Evolutionary conservation across 2,329 filamentous ascomycete species (phyloP).

Genomic region (Stylonectria norvegica): DNA sequence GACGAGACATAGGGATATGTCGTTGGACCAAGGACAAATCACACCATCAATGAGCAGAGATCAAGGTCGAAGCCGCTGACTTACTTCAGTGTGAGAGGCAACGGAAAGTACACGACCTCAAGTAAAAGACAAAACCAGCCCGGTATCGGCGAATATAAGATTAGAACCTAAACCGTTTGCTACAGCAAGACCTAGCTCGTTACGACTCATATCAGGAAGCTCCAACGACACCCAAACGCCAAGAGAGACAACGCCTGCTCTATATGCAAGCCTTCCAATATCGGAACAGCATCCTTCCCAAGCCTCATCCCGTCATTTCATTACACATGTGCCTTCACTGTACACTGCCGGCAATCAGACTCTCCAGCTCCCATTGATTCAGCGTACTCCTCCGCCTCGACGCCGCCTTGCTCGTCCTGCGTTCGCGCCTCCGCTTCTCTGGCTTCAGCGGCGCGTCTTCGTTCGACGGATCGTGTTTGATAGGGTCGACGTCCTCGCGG

Average conservation of each 20-base stretch:
- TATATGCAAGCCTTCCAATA: slow-evolving; percentile 17
- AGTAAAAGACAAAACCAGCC: no score
- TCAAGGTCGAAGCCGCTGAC: no score
- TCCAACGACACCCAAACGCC: slow-evolving; percentile 19
- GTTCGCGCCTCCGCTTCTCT: slow-evolving; percentile 49
- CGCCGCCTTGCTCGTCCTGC: slow-evolving; percentile 51
- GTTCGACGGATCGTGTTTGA: slow-evolving; percentile 30
- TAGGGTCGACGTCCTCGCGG: slow-evolving; percentile 33
- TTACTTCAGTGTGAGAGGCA: no score
- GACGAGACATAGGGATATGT: no score
- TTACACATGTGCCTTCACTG: slow-evolving; percentile 30
- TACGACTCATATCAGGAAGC: no score
- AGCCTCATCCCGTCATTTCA: slow-evolving; percentile 11
- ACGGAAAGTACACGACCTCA: no score
- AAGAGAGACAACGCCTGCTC: slow-evolving; percentile 13
- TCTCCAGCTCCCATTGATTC: slow-evolving; percentile 71
- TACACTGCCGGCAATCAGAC: slow-evolving; percentile 53
- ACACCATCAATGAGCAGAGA: no score
- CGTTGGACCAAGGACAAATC: no score
- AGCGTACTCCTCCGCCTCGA: slow-evolving; percentile 70
- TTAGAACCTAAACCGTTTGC: no score
- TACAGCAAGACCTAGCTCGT: no score
- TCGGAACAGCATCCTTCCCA: slow-evolving; percentile 1
- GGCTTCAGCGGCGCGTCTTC: slow-evolving; percentile 25
- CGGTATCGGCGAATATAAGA: no score